Conservation (phyloP, 108 stramenopile genomes). For the Cyclotella baltica region DNA sequence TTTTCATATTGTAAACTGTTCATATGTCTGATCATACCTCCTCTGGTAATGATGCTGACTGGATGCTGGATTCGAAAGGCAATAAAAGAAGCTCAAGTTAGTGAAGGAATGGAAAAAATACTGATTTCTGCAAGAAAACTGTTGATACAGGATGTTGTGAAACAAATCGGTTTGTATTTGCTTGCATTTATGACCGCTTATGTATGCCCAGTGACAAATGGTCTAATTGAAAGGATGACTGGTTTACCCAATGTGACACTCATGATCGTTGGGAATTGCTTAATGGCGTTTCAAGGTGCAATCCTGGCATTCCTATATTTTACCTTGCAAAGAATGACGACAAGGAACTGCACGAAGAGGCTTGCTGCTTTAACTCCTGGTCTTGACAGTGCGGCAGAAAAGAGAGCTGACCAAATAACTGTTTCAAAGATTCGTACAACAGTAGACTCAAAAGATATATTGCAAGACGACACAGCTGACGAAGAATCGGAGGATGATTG, state of each 20-base stretch:
- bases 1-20: not conserved
- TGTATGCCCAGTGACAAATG: not conserved
- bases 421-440: slow-evolving; percentile 9
- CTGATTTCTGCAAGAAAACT: not conserved
- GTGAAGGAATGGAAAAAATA: not conserved
- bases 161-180: slow-evolving; percentile 12
- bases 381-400: not conserved
- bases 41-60: not conserved
- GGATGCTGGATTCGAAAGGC: slow-evolving; percentile 1
- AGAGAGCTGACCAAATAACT: not conserved
- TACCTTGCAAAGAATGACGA: slow-evolving; percentile 9
- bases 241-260: not conserved
- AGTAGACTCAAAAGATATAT: not conserved
- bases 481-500: not conserved
- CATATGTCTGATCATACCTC: slow-evolving; percentile 4
- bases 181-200: slow-evolving; percentile 1
- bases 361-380: not conserved
- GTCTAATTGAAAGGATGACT: not conserved
- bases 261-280: slow-evolving; percentile 2
- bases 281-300: slow-evolving; percentile 4
- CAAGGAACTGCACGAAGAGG: not conserved
- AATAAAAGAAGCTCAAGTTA: not conserved
- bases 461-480: not conserved
- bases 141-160: slow-evolving; percentile 8
- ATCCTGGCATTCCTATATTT: slow-evolving; percentile 15